Conservation (phyloP, 352 stramenopile genomes). For the Plasmopara halstedii region DNA sequence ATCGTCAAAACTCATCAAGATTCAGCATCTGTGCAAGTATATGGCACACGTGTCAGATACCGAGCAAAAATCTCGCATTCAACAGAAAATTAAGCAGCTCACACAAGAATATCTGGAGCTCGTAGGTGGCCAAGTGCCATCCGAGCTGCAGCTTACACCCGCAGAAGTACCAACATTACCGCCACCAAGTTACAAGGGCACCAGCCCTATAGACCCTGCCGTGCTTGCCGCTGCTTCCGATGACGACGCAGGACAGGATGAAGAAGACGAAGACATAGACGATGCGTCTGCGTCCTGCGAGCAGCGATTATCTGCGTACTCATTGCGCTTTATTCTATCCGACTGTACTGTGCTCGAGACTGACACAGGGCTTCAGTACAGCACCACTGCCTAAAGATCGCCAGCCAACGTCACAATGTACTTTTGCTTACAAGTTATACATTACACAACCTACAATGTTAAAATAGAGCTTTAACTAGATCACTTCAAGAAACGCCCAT, state of each 20-base stretch:
- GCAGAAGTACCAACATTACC: conserved; percentile 47
- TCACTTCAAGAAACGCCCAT: conserved; percentile 6
- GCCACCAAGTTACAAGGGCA: conserved; percentile 30
- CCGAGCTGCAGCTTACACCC: conserved; percentile 54
- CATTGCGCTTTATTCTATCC: conserved; percentile 71
- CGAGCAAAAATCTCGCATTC: conserved; percentile 63
- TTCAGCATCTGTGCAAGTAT: conserved; percentile 82
- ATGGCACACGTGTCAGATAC: conserved; percentile 67
- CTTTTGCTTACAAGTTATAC: conserved; percentile 25
- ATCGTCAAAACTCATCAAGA: conserved; percentile 80
- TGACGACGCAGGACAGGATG: conserved; percentile 39
- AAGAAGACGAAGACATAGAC: conserved; percentile 42
- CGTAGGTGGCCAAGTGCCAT: conserved; percentile 65
- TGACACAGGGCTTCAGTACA: conserved; percentile 44
- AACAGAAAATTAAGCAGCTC: conserved; percentile 72
- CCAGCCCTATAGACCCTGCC: conserved; percentile 40
- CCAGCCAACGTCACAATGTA: conserved; percentile 9
- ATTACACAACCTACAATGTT: conserved; percentile 10
- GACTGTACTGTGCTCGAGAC: conserved; percentile 72
- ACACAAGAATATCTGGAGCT: conserved; percentile 75
- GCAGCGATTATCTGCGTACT: conserved; percentile 58
- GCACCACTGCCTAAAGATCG: conserved; percentile 26
- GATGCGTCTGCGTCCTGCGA: conserved; percentile 18
- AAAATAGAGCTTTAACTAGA: conserved; percentile 18
- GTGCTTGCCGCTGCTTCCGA: conserved; percentile 46